A percentile compares a stretch with the other conserved stretches of the same genome.
Evolutionary conservation across 2,329 filamentous ascomycete genomes (phyloP).

Genomic region (Colletotrichum sp.): DNA sequence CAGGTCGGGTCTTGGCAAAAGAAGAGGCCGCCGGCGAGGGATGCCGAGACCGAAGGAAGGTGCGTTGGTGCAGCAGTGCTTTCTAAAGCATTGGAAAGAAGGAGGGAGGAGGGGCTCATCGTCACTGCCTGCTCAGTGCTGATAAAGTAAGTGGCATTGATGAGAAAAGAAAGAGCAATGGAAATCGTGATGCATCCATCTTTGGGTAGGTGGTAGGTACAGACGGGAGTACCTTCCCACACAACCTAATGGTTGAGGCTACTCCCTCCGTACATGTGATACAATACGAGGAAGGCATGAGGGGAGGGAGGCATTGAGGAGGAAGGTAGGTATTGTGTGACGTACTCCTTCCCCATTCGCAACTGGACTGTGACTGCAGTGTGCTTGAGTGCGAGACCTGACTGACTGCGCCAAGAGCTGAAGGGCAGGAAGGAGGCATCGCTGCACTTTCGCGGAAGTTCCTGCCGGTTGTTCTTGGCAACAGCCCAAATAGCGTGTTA

Average conservation of each 20-base stretch:
- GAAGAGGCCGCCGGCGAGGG: not conserved
- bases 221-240: not conserved
- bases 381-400: too few relatives aligned
- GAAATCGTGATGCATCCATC: not conserved
- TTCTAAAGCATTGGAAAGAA: not conserved
- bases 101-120: not conserved
- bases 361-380: not conserved
- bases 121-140: not conserved
- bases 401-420: not conserved
- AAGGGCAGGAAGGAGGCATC: not conserved
- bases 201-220: not conserved
- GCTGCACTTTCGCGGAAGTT: constrained; percentile 6
- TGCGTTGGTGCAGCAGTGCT: not conserved
- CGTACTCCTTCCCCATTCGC: not conserved
- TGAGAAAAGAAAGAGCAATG: not conserved
- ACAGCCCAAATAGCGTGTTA: not conserved
- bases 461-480: constrained; percentile 19
- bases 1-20: not conserved
- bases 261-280: too few relatives aligned
- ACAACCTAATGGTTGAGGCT: not conserved
- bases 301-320: not conserved
- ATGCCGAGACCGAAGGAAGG: not conserved
- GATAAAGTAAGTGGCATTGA: not conserved
- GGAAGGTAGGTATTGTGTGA: not conserved
- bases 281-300: not conserved